Base-by-base conservation (phyloP, 2,329 filamentous ascomycete species). In the Monosporascus sp. region DNA sequence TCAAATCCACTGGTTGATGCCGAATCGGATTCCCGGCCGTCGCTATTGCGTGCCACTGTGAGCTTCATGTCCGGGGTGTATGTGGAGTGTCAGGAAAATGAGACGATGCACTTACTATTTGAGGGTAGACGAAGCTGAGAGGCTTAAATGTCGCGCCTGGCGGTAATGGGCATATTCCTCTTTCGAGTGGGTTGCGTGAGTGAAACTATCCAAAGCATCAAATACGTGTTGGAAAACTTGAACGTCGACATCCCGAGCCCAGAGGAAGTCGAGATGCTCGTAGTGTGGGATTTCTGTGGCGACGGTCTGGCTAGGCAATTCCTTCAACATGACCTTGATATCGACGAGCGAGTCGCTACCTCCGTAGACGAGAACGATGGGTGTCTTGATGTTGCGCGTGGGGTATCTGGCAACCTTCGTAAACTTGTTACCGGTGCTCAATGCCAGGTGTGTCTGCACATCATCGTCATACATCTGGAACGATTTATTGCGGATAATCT, bases 381-480 rank as follows among this genome's bases (percentile, higher is more conserved):
- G 94, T 1, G 94, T 97, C 65, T 90, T 92, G 76, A 99, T 99
- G 67, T 99, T 99, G 59, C 89, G 86, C 0, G 94, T 99, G 0
- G 94, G 94, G 62, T 97, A 99, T 67, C 89, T 93, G 62, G 94
- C 91, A 6, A 97, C 92, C 68, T 97, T 97, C 69, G 95, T 96
- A 72, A 96, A 96, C 63, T 93, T 91, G 65, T 82, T 85, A 51
- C 81, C 81, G 5, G 84, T 84, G 22, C 81, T 82, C 38, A 92
- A 75, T 51, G 84, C 83, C 54, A 96, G 76, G 0, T 87, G 87
- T 27, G 86, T 86, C 53, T 91, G 88, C 1, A 94, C 82, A 63
- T 97, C 93, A 67, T 99, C 94, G 67, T 99, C 94, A 70, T 92
- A 97, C 89, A 99, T 97, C 70, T 99, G 94, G 70, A 99, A 97